Conservation (phyloP, 257 asterid genomes). For the Rhazya stricta region DNA sequence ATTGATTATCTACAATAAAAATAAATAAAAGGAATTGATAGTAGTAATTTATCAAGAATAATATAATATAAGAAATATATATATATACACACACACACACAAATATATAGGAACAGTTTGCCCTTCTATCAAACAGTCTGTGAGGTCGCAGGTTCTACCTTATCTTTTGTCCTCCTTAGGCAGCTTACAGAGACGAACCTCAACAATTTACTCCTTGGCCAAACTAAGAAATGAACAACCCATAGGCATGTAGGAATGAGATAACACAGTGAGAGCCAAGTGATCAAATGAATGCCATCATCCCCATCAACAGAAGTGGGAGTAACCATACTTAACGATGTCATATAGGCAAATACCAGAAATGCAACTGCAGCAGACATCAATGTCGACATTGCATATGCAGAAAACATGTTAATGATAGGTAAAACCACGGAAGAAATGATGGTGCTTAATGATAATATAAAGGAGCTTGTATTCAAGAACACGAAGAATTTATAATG, state of each 20-base stretch:
- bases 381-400: not conserved
- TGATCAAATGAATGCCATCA: not conserved
- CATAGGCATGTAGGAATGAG: not conserved
- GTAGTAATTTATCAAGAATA: too few species aligned
- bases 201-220: not conserved
- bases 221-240: not conserved
- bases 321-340: not conserved
- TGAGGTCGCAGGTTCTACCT: not conserved
- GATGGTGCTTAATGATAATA: not conserved
- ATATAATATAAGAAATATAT: too few species aligned
- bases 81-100: too few species aligned
- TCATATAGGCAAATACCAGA: not conserved
- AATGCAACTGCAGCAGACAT: constrained; percentile 5
- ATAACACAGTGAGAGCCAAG: not conserved
- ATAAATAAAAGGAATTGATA: too few species aligned
- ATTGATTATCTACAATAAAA: too few species aligned
- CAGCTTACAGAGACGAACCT: not conserved
- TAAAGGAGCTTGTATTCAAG: not conserved
- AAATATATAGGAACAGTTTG: too few species aligned
- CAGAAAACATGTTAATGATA: not conserved
- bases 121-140: not conserved
- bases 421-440: not conserved
- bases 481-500: not conserved
- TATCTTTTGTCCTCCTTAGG: not conserved
- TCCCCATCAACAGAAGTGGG: not conserved